A percentile compares a stretch with the other conserved stretches of the same genome.
Conservation (phyloP, 352 stramenopile genomes). For the Pythium dissotocum region DNA sequence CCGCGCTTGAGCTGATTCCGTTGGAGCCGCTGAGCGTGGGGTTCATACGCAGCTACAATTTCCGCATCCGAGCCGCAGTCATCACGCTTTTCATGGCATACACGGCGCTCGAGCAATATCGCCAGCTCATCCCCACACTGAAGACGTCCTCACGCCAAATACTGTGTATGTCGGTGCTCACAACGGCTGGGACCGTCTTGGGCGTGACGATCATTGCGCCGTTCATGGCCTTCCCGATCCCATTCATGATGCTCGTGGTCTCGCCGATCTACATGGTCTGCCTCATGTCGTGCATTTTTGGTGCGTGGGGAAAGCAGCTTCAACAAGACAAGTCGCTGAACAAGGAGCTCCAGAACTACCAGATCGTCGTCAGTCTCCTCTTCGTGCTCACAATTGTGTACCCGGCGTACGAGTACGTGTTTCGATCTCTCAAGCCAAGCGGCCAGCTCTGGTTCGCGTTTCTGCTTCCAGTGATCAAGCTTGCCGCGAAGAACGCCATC, state of each 20-base stretch:
- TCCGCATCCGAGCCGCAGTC: conserved; percentile 1
- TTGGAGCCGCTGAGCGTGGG: neutral
- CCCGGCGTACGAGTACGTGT: conserved; percentile 17
- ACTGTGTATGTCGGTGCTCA: neutral
- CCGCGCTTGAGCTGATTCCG: conserved; percentile 5
- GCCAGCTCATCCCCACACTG: conserved; percentile 4
- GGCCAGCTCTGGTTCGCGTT: conserved; percentile 16
- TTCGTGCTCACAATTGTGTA: conserved; percentile 17
- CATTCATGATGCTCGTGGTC: conserved; percentile 27
- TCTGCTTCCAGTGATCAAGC: conserved; percentile 43
- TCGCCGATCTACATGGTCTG: conserved; percentile 32
- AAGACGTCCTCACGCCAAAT: conserved; percentile 10
- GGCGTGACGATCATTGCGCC: neutral
- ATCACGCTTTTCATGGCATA: conserved; percentile 3
- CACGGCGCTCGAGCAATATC: conserved; percentile 11
- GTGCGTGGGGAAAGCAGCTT: conserved; percentile 8
- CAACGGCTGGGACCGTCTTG: neutral
- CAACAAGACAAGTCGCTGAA: conserved; percentile 3
- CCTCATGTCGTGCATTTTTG: conserved; percentile 2
- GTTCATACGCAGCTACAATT: conserved; percentile 2
- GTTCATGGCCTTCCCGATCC: conserved; percentile 11
- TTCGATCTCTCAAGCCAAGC: conserved; percentile 11
- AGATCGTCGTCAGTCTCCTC: conserved; percentile 11
- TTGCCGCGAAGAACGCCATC: conserved; percentile 40
- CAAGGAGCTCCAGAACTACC: conserved; percentile 13